These are phyloP conservation scores for Cordyceps cateniannulata DNA, from an alignment of 2,329 filamentous ascomycete species.

Conservation along the genomic window DNA sequence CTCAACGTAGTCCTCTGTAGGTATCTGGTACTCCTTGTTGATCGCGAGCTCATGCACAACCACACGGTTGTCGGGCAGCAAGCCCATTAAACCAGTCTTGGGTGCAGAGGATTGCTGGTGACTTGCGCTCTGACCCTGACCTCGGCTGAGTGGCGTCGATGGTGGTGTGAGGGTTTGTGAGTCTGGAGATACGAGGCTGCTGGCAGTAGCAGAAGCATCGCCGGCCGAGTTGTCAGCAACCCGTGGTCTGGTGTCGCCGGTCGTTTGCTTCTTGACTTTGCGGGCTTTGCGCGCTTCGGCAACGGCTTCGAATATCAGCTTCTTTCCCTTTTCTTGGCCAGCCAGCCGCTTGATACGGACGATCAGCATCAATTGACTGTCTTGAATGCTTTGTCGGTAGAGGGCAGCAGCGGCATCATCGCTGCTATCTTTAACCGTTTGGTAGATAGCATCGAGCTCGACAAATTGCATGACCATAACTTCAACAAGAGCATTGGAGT, in stretches of 20 bases:
- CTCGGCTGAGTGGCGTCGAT: constrained; percentile 39
- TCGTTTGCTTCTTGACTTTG: constrained; percentile 56
- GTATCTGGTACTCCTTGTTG: constrained; percentile 70
- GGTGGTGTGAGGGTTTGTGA: constrained; percentile 49
- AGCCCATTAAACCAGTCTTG: constrained; percentile 40
- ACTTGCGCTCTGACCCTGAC: constrained; percentile 26
- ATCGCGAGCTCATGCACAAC: constrained; percentile 75
- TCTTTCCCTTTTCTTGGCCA: constrained; percentile 63
- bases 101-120: constrained; percentile 18
- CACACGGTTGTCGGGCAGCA: constrained; percentile 65
- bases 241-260: constrained; percentile 64
- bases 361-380: constrained; percentile 73
- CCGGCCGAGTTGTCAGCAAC: constrained; percentile 44
- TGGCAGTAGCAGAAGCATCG: constrained; percentile 31
- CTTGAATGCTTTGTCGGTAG: constrained; percentile 73
- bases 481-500: constrained; percentile 70
- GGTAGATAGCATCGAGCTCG: constrained; percentile 76
- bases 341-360: constrained; percentile 74
- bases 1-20: constrained; percentile 52
- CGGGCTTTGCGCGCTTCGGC: constrained; percentile 61
- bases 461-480: constrained; percentile 85
- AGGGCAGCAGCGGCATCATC: constrained; percentile 66
- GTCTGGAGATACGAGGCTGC: constrained; percentile 32
- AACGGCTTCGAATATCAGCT: constrained; percentile 68
- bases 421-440: constrained; percentile 72